Percentiles rank a stretch among this genome's conserved stretches.
These are phyloP conservation scores for Arabidopsis arenosa DNA, from an alignment of 345 rosid genomes.

Conservation along the genomic window DNA sequence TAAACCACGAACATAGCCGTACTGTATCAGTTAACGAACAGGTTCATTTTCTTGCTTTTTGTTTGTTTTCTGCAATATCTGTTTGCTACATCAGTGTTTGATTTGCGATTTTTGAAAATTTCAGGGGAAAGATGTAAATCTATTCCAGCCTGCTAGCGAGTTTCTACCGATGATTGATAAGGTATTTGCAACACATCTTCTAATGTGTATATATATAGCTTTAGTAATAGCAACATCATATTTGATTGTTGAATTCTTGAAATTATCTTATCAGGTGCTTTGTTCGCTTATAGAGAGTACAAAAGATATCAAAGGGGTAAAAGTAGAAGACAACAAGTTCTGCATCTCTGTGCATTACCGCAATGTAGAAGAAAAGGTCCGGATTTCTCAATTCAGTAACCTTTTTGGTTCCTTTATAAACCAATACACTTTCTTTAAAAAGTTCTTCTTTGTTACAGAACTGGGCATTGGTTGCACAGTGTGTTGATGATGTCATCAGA, in stretches of 20 bases:
- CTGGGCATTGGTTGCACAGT: conserved; percentile 62
- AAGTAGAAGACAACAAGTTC: conserved; percentile 87
- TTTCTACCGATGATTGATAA: conserved; percentile 70
- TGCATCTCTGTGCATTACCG: conserved; percentile 97
- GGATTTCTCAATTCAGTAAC: background rate
- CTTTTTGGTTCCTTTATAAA: conserved; percentile 1
- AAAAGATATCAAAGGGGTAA: conserved; percentile 69
- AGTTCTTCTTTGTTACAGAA: conserved; percentile 45
- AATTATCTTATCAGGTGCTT: conserved; percentile 56
- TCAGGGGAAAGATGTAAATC: conserved; percentile 72
- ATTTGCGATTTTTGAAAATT: background rate
- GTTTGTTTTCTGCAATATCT: background rate
- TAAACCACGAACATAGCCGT: conserved; percentile 50
- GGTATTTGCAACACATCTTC: conserved; percentile 46
- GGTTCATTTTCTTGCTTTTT: conserved; percentile 47
- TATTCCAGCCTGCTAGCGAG: conserved; percentile 85
- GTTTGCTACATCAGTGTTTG: conserved; percentile 30
- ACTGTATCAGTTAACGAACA: conserved; percentile 57
- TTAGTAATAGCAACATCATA: background rate
- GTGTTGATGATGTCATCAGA: conserved; percentile 60
- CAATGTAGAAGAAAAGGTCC: conserved; percentile 76
- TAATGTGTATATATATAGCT: background rate
- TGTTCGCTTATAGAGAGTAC: conserved; percentile 66
- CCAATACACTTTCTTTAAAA: conserved; percentile 6
- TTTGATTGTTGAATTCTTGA: conserved; percentile 10